A percentile compares a stretch with the other conserved stretches of the same genome.
Conservation (phyloP, 108 stramenopile species). For the Nitzschia inconspicua region DNA sequence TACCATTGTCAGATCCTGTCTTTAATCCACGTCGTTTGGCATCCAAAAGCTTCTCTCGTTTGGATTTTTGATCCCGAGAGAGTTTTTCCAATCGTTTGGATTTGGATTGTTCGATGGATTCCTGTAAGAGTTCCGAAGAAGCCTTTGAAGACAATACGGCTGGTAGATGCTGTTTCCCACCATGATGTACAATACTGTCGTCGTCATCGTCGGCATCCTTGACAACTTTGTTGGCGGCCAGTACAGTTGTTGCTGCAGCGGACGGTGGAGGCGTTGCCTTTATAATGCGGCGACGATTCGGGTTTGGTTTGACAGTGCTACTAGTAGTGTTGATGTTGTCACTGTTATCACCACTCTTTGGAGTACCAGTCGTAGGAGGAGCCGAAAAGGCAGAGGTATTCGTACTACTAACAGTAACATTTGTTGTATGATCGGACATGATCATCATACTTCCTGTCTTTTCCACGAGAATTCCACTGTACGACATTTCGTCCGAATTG, state of each 20-base stretch:
- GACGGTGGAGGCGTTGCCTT: constrained; percentile 10
- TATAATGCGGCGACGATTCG: constrained; percentile 17
- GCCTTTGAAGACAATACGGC: not conserved
- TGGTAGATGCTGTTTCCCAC: not conserved
- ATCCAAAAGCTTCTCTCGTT: constrained; percentile 28
- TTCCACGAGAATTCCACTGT: constrained; percentile 25
- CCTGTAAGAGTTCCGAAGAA: constrained; percentile 16
- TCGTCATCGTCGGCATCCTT: not conserved
- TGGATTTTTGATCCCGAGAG: constrained; percentile 17
- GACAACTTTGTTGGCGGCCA: not conserved
- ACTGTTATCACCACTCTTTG: not conserved
- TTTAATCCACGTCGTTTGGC: not conserved
- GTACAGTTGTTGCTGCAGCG: not conserved
- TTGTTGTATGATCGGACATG: not conserved
- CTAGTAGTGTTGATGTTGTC: not conserved
- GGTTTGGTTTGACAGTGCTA: not conserved
- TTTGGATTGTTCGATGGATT: constrained; percentile 19
- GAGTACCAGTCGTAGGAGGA: not conserved
- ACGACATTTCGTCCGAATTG: constrained; percentile 15
- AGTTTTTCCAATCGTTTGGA: constrained; percentile 8
- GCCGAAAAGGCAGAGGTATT: constrained; percentile 1
- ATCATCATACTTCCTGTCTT: not conserved
- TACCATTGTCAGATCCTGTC: not conserved
- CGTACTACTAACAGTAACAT: not conserved
- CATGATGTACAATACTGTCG: not conserved